Conservation (phyloP, 352 stramenopile species). For the Aphanomyces stellatus region DNA sequence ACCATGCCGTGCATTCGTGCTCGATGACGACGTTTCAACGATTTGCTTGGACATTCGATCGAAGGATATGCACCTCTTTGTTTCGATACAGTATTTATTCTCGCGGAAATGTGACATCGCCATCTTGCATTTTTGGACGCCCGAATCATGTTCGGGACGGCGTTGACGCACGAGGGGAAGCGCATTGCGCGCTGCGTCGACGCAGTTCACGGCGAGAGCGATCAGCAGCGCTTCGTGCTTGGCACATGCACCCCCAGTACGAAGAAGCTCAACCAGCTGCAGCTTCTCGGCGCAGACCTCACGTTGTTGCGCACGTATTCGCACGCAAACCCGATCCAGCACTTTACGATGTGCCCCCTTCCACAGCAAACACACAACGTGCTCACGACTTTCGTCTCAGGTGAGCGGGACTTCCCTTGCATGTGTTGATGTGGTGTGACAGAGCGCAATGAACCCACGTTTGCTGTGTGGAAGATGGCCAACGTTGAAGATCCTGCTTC, state of each 20-base stretch:
- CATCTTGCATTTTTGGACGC: too few species aligned
- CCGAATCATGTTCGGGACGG: conserved; percentile 16
- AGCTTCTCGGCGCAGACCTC: conserved; percentile 8
- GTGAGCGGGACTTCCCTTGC: conserved; percentile 36
- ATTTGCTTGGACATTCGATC: too few species aligned
- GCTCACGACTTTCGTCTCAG: conserved; percentile 4
- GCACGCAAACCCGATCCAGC: conserved; percentile 5
- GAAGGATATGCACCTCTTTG: too few species aligned
- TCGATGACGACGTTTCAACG: too few species aligned
- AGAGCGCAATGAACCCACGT: conserved; percentile 19
- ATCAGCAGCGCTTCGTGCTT: conserved; percentile 52
- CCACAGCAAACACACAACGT: conserved; percentile 2
- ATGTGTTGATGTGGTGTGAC: background rate
- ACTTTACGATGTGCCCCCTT: conserved; percentile 17
- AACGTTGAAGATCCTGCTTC: conserved; percentile 2
- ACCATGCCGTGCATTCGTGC: too few species aligned
- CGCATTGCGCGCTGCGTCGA: conserved; percentile 48
- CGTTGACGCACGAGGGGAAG: conserved; percentile 8
- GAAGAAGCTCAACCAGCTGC: conserved; percentile 57
- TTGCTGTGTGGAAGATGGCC: conserved; percentile 14
- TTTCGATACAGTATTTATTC: too few species aligned
- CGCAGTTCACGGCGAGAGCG: conserved; percentile 51
- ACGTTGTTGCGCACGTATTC: conserved; percentile 1
- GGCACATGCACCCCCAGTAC: conserved; percentile 42
- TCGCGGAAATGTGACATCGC: too few species aligned